A percentile compares a stretch with the other conserved stretches of the same genome.
These are phyloP conservation scores for Parastagonospora nodorum DNA, from an alignment of 2,329 filamentous ascomycete species.

Conservation along the genomic window DNA sequence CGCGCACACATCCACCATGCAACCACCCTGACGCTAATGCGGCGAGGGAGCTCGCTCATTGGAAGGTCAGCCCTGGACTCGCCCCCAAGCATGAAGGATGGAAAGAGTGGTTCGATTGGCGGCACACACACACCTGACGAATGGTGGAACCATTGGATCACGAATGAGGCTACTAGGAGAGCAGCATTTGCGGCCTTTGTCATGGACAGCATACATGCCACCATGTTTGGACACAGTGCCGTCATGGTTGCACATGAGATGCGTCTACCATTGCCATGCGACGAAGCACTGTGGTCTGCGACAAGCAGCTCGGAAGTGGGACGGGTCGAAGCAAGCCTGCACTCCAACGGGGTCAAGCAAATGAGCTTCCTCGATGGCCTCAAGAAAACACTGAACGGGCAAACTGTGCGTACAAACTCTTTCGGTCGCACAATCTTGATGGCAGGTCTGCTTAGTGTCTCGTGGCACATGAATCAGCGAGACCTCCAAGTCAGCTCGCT, in stretches of 20 bases:
- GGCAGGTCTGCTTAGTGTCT: slow-evolving; percentile 90
- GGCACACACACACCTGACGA: slow-evolving; percentile 78
- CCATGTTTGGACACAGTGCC: slow-evolving; percentile 96
- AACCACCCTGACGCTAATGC: slow-evolving; percentile 93
- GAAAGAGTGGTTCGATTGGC: slow-evolving; percentile 50
- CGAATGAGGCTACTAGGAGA: slow-evolving; percentile 85
- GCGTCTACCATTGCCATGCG: slow-evolving; percentile 86
- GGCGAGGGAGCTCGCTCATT: slow-evolving; percentile 86
- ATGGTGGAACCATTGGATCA: slow-evolving; percentile 97
- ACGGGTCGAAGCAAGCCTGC: slow-evolving; percentile 78
- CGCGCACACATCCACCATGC: slow-evolving; percentile 96
- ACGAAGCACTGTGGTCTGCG: slow-evolving; percentile 90
- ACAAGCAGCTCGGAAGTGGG: slow-evolving; percentile 85
- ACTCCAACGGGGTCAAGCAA: slow-evolving; percentile 80
- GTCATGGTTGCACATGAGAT: slow-evolving; percentile 98
- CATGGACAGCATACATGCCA: slow-evolving; percentile 93
- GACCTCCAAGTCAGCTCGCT: slow-evolving; percentile 91
- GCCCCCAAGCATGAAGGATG: slow-evolving; percentile 74
- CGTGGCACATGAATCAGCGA: slow-evolving; percentile 96
- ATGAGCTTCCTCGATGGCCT: slow-evolving; percentile 89
- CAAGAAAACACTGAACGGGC: slow-evolving; percentile 84
- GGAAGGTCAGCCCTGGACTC: slow-evolving; percentile 84
- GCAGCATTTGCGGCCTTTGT: slow-evolving; percentile 94
- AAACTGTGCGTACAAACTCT: slow-evolving; percentile 85
- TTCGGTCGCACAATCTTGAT: slow-evolving; percentile 94